Conservation (phyloP, 1,139 yeast species). For the Pichia sp. region DNA sequence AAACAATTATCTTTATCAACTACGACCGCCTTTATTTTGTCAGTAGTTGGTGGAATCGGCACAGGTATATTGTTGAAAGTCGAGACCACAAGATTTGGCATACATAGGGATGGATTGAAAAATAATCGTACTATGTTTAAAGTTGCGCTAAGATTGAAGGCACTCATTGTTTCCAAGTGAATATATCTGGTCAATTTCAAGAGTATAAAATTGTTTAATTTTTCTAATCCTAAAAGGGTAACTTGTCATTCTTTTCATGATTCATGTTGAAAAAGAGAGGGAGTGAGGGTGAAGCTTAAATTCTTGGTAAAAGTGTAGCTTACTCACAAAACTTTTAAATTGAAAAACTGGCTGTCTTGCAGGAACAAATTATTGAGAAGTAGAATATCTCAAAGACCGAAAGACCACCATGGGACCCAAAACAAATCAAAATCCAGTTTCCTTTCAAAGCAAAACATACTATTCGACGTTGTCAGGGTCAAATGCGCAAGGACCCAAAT, state of each 20-base stretch:
- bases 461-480: neutral
- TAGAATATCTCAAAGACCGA: too few species aligned
- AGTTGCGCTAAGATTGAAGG: slow-evolving; percentile 61
- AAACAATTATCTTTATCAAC: slow-evolving; percentile 94
- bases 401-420: too few species aligned
- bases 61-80: slow-evolving; percentile 57
- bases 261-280: too few species aligned
- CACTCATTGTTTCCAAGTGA: slow-evolving; percentile 10
- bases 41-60: slow-evolving; percentile 27
- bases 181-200: neutral
- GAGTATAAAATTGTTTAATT: too few species aligned
- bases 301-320: too few species aligned
- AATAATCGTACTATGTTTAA: slow-evolving; percentile 56
- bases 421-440: too few species aligned
- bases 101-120: slow-evolving; percentile 56
- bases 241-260: too few species aligned
- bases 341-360: too few species aligned
- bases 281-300: too few species aligned
- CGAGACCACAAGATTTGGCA: slow-evolving; percentile 58
- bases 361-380: too few species aligned
- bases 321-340: too few species aligned
- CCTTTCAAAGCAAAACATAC: neutral
- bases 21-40: slow-evolving; percentile 59
- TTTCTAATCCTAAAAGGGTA: too few species aligned
- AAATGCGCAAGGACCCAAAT: neutral